These are phyloP conservation scores for Paxillus rubicundulus DNA, from an alignment of 768 basidiomycete species.

Conservation along the genomic window DNA sequence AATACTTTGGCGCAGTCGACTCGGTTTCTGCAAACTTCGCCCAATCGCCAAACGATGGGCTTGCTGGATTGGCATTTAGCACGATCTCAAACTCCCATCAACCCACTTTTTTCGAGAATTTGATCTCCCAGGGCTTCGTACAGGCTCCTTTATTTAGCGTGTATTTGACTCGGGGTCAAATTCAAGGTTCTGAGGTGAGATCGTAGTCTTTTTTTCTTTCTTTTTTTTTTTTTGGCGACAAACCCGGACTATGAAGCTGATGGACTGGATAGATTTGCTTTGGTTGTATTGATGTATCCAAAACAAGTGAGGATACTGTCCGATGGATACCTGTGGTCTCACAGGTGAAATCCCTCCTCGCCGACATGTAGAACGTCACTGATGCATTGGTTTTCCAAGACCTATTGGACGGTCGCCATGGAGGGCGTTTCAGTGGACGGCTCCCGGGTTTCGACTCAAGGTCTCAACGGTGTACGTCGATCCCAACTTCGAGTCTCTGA, in stretches of 20 bases:
- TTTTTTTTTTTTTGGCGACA: neutral
- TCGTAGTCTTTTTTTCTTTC: neutral
- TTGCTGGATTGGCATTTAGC: constrained; percentile 62
- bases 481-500: constrained; percentile 1
- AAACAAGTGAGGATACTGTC: constrained; percentile 23
- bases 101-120: constrained; percentile 64
- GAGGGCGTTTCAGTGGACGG: constrained; percentile 40
- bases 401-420: constrained; percentile 60
- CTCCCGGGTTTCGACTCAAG: constrained; percentile 6
- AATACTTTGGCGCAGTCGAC: constrained; percentile 55
- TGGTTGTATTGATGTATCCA: constrained; percentile 36
- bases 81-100: constrained; percentile 45
- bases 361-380: neutral
- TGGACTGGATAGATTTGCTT: constrained; percentile 11
- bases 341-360: constrained; percentile 24
- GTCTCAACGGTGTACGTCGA: constrained; percentile 15
- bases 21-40: constrained; percentile 49
- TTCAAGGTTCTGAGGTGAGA: constrained; percentile 48
- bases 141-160: constrained; percentile 53
- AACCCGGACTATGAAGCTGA: neutral
- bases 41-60: constrained; percentile 50
- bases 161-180: constrained; percentile 45
- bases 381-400: constrained; percentile 32
- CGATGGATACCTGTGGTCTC: constrained; percentile 38
- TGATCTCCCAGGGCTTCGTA: constrained; percentile 44